phyloP scores from a whole-genome alignment of 805 yeast species.

The Wickerhamomyces rabaulensis region DNA sequence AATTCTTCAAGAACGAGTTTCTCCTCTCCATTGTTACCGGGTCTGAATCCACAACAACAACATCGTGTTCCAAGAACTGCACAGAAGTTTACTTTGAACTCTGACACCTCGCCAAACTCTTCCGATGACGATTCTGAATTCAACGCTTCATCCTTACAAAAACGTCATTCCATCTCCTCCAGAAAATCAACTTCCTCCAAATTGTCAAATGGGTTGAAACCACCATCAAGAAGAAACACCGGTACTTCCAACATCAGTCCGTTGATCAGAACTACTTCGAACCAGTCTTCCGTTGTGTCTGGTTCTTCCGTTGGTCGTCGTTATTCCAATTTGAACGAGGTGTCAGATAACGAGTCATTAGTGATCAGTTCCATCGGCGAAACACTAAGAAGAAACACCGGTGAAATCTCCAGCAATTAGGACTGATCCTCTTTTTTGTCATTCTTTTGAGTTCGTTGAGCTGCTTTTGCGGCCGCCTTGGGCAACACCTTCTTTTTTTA shows the following conservation, averaged over 20 bases:
- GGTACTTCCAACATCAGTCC: not conserved
- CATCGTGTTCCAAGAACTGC: slow-evolving; percentile 9
- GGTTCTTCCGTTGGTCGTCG: slow-evolving; percentile 4
- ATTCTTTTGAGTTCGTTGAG: too few relatives aligned
- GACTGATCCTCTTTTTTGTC: too few relatives aligned
- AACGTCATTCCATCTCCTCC: slow-evolving; percentile 13
- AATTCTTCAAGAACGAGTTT: slow-evolving; percentile 20
- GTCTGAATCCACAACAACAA: slow-evolving; percentile 9
- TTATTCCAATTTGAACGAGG: slow-evolving; percentile 13
- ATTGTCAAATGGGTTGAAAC: slow-evolving; percentile 1
- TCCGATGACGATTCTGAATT: slow-evolving; percentile 25
- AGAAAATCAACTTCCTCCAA: slow-evolving; percentile 9
- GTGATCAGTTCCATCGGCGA: slow-evolving; percentile 32
- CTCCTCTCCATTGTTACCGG: slow-evolving; percentile 28
- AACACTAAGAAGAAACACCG: slow-evolving; percentile 25
- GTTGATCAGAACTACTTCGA: slow-evolving; percentile 9
- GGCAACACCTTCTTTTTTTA: not conserved
- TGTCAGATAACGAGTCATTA: slow-evolving; percentile 19
- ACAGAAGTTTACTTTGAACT: slow-evolving; percentile 16
- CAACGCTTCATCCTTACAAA: slow-evolving; percentile 4
- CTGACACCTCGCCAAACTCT: slow-evolving; percentile 22
- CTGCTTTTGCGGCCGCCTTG: not conserved
- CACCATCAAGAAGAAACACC: not conserved
- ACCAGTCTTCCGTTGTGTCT: slow-evolving; percentile 13
- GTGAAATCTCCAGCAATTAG: slow-evolving; percentile 20